Conservation (phyloP, 345 rosid genomes). For the Crucihimalaya himalaica region DNA sequence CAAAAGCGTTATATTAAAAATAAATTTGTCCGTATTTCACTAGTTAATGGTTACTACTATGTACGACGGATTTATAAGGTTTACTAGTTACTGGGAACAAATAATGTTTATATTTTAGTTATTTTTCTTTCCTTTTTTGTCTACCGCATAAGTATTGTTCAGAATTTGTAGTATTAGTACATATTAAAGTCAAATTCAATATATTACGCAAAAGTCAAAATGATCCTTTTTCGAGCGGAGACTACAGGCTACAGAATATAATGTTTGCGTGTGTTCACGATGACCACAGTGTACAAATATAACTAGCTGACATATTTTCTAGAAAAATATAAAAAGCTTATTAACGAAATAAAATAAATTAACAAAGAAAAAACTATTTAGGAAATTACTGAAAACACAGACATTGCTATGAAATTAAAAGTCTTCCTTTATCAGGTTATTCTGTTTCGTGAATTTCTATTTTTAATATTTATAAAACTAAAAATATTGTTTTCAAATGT, state of each 20-base stretch:
- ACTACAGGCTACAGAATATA: slow-evolving; percentile 1
- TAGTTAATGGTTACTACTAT: not conserved
- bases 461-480: not conserved
- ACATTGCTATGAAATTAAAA: not conserved
- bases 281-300: slow-evolving; percentile 12
- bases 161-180: not conserved
- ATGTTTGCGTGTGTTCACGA: slow-evolving; percentile 21
- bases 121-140: not conserved
- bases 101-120: not conserved
- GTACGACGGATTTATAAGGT: too few species aligned
- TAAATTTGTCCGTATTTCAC: too few species aligned
- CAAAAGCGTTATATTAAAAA: too few species aligned
- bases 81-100: too few species aligned
- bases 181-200: not conserved
- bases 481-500: not conserved
- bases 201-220: slow-evolving; percentile 10
- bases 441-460: not conserved
- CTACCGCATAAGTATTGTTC: not conserved
- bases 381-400: not conserved
- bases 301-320: not conserved
- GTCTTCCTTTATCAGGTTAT: not conserved
- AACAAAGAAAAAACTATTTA: not conserved
- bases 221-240: slow-evolving; percentile 1
- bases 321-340: not conserved
- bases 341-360: not conserved